These are phyloP conservation scores for Castanea sativa DNA, from an alignment of 306 rosid genomes.

Conservation along the genomic window DNA sequence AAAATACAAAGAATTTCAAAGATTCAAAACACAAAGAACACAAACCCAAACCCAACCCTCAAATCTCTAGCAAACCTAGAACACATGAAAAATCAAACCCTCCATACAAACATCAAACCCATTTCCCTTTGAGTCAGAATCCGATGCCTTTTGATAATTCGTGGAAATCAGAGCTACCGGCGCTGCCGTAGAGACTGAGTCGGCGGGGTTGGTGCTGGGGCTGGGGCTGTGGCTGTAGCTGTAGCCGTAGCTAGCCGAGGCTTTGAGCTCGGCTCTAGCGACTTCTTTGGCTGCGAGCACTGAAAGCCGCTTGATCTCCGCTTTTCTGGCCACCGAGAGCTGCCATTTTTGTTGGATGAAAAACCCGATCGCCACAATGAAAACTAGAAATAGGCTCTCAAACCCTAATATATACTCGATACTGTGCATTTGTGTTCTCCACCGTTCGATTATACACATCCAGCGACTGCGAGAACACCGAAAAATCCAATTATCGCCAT, in stretches of 20 bases:
- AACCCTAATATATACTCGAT: slow-evolving; percentile 75
- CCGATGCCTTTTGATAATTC: slow-evolving; percentile 12
- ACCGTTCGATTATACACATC: slow-evolving; percentile 35
- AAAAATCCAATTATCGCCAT: slow-evolving; percentile 39
- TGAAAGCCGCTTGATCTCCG: slow-evolving; percentile 79
- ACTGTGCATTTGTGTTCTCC: slow-evolving; percentile 73
- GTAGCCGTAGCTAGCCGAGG: slow-evolving; percentile 29
- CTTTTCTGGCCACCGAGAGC: slow-evolving; percentile 53
- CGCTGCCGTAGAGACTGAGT: background rate
- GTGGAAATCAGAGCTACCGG: background rate
- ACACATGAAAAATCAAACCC: too few relatives aligned
- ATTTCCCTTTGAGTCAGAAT: too few relatives aligned
- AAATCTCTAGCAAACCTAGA: too few relatives aligned
- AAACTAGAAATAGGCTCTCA: slow-evolving; percentile 56
- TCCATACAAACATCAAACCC: too few relatives aligned
- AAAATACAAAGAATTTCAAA: too few relatives aligned
- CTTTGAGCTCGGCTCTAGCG: slow-evolving; percentile 73
- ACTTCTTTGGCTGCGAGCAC: slow-evolving; percentile 70
- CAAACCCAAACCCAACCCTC: too few relatives aligned
- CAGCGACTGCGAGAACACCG: slow-evolving; percentile 35
- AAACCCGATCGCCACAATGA: slow-evolving; percentile 53
- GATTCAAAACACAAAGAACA: too few relatives aligned
- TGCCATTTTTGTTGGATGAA: slow-evolving; percentile 63
- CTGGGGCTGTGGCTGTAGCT: background rate
- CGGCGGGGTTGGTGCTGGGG: too few relatives aligned